These are phyloP conservation scores for Fagopyrum homotropicum DNA, from an alignment of 148 eudicot genomes.

Conservation along the genomic window DNA sequence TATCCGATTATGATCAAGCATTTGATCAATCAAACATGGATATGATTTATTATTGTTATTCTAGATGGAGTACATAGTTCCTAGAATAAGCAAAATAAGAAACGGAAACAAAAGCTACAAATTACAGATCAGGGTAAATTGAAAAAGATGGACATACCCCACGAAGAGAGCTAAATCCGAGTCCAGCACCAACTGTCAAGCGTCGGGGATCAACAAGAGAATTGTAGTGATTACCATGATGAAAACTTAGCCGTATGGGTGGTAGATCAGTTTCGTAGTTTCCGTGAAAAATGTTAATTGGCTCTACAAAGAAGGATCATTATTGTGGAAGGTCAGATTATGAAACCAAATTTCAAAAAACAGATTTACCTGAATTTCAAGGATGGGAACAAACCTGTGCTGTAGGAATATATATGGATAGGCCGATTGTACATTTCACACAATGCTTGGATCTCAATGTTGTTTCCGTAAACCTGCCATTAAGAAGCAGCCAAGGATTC, in stretches of 20 bases:
- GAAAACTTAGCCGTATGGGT: conserved; percentile 83
- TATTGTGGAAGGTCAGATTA: background rate
- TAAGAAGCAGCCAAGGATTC: background rate
- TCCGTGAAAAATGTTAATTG: conserved; percentile 90
- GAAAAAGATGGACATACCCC: conserved; percentile 59
- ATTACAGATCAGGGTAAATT: background rate
- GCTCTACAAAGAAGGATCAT: conserved; percentile 42
- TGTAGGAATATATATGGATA: conserved; percentile 94
- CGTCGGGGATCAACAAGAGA: conserved; percentile 98
- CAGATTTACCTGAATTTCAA: background rate
- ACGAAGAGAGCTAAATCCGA: conserved; percentile 80
- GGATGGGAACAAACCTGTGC: conserved; percentile 50
- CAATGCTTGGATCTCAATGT: conserved; percentile 86
- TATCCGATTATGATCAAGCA: background rate
- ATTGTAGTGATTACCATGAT: conserved; percentile 96
- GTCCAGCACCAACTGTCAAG: conserved; percentile 84
- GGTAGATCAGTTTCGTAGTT: conserved; percentile 80
- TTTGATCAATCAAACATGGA: background rate
- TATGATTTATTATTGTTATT: background rate
- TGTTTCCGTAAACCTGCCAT: conserved; percentile 92
- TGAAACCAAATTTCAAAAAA: background rate
- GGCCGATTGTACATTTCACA: conserved; percentile 98
- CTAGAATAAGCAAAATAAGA: background rate
- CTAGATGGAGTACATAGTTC: background rate
- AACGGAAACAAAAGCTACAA: background rate